Conservation (phyloP, 257 asterid genomes). For the Scutellaria barbata region DNA sequence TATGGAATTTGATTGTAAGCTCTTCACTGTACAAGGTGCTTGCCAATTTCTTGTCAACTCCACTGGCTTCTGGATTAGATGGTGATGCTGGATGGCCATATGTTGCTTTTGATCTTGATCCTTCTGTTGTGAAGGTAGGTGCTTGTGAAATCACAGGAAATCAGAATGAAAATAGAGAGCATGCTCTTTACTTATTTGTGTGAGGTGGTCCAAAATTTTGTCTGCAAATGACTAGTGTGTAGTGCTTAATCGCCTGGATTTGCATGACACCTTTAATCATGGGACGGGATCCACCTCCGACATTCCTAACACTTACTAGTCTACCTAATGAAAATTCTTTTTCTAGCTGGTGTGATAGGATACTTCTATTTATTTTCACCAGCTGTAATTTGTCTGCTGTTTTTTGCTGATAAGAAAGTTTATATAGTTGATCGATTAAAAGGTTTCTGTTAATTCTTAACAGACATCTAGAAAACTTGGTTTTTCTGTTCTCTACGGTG, state of each 20-base stretch:
- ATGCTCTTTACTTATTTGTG: slow-evolving; percentile 1
- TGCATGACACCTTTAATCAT: slow-evolving; percentile 1
- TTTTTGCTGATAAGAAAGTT: slow-evolving; percentile 7
- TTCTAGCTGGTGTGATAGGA: not conserved
- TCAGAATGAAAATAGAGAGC: not conserved
- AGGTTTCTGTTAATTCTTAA: slow-evolving; percentile 30
- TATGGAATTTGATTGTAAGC: slow-evolving; percentile 29
- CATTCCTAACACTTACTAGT: not conserved
- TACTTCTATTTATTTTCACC: not conserved
- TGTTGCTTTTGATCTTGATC: slow-evolving; percentile 94
- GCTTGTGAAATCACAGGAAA: slow-evolving; percentile 30
- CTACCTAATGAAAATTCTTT: not conserved
- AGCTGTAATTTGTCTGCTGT: not conserved
- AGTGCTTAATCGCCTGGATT: not conserved
- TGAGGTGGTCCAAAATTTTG: not conserved
- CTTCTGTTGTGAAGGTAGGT: slow-evolving; percentile 85
- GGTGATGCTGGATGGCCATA: slow-evolving; percentile 75
- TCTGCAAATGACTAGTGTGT: not conserved
- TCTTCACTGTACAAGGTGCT: slow-evolving; percentile 65
- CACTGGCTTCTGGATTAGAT: slow-evolving; percentile 77
- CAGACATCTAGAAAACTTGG: slow-evolving; percentile 91
- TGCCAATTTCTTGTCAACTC: slow-evolving; percentile 90
- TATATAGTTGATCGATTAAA: slow-evolving; percentile 14
- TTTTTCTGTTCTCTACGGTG: slow-evolving; percentile 92
- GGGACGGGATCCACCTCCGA: not conserved